These are phyloP conservation scores for Dendrostoma leiphaemia DNA, from an alignment of 2,329 filamentous ascomycete genomes.

Conservation along the genomic window DNA sequence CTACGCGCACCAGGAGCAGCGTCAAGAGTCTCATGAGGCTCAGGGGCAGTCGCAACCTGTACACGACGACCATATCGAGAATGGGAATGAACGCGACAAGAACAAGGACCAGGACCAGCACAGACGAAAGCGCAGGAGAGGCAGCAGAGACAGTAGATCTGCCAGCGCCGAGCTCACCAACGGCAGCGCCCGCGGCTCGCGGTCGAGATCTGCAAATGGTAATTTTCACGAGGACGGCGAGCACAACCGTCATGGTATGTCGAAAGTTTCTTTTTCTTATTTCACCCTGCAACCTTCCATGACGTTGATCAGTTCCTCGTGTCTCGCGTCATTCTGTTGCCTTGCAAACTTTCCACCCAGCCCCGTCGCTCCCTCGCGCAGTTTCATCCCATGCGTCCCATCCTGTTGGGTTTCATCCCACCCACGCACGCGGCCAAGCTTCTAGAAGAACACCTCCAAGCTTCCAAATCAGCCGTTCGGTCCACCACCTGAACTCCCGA, in stretches of 20 bases:
- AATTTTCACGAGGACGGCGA: slow-evolving; percentile 6
- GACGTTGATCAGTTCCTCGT: not conserved
- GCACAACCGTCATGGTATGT: slow-evolving; percentile 10
- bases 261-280: not conserved
- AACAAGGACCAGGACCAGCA: not conserved
- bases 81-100: not conserved
- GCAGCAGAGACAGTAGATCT: no score
- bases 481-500: no score
- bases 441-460: not conserved
- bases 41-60: not conserved
- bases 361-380: not conserved
- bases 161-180: not conserved
- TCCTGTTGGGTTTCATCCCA: not conserved
- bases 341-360: not conserved
- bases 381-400: not conserved
- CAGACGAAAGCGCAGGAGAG: no score
- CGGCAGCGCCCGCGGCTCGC: not conserved
- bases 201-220: slow-evolving; percentile 10
- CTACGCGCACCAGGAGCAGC: not conserved
- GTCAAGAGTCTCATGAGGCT: not conserved
- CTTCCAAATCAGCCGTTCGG: not conserved
- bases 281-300: not conserved
- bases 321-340: not conserved
- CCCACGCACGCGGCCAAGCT: not conserved
- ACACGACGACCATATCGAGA: slow-evolving; percentile 1